A percentile compares a stretch with the other conserved stretches of the same genome.
Conservation (phyloP, 176 grass and related monocot species). For the Eragrostis curvula region DNA sequence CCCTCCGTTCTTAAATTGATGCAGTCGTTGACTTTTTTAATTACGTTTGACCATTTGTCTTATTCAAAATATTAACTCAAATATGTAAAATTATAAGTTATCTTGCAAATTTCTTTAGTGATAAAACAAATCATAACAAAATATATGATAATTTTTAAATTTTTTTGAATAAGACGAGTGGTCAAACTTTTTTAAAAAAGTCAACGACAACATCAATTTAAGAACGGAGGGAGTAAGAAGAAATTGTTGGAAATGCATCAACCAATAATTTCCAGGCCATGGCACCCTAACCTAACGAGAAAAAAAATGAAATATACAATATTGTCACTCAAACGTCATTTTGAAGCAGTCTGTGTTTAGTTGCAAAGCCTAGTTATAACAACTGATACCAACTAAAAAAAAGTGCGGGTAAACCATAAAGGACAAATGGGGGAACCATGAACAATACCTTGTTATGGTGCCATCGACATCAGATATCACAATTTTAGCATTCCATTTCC, state of each 20-base stretch:
- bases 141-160: too few species aligned
- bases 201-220: too few species aligned
- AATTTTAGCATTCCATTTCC: constrained; percentile 98
- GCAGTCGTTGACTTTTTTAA: too few species aligned
- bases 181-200: too few species aligned
- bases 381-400: constrained; percentile 13
- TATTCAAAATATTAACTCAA: too few species aligned
- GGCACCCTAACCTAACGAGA: constrained; percentile 14
- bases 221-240: too few species aligned
- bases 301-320: neutral
- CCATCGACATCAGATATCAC: constrained; percentile 99
- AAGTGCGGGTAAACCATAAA: neutral
- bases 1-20: too few species aligned
- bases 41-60: too few species aligned
- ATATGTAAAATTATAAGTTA: too few species aligned
- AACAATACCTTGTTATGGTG: constrained; percentile 93
- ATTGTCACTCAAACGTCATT: neutral
- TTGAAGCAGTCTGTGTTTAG: neutral
- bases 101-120: too few species aligned
- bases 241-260: neutral
- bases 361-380: neutral
- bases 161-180: too few species aligned
- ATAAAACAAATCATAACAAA: too few species aligned
- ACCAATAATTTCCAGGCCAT: constrained; percentile 27
- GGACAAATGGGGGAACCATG: neutral